Conservation (phyloP, 2,329 filamentous ascomycete species). For the Corinectria fuckeliana region DNA sequence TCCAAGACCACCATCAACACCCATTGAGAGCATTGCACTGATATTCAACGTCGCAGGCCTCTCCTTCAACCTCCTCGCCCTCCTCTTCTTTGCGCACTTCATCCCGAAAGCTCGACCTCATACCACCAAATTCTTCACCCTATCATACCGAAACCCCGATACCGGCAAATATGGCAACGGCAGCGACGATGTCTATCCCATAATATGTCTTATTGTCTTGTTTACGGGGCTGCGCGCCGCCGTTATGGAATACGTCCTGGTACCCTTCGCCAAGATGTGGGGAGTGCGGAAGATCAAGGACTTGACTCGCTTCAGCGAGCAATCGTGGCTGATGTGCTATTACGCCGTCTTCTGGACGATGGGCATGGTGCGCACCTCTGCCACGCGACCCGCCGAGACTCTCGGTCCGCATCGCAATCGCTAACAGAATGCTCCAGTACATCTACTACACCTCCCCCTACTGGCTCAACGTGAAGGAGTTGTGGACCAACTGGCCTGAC, state of each 20-base stretch:
- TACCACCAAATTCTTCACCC: conserved; percentile 82
- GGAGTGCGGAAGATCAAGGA: conserved; percentile 80
- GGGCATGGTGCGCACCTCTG: conserved; percentile 71
- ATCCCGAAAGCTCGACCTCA: conserved; percentile 79
- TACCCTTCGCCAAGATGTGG: conserved; percentile 73
- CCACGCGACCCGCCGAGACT: background rate
- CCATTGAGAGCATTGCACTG: background rate
- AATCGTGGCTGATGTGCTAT: conserved; percentile 88
- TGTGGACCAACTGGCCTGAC: conserved; percentile 86
- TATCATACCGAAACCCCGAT: conserved; percentile 78
- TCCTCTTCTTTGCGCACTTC: conserved; percentile 81
- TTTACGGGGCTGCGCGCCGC: conserved; percentile 86
- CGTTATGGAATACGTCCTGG: conserved; percentile 84
- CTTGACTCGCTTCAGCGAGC: conserved; percentile 84
- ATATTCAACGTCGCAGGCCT: conserved; percentile 59
- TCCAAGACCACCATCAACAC: background rate
- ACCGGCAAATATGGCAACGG: conserved; percentile 76
- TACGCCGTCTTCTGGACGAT: conserved; percentile 82
- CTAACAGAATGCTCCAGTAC: conserved; percentile 60
- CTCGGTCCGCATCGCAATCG: background rate
- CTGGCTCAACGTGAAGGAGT: conserved; percentile 74
- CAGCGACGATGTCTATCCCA: conserved; percentile 78
- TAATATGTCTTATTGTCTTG: conserved; percentile 78
- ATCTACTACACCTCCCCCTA: conserved; percentile 79
- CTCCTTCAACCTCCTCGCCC: conserved; percentile 80